phyloP scores from a whole-genome alignment of 2,329 filamentous ascomycete genomes.

The Balansia obtecta region DNA sequence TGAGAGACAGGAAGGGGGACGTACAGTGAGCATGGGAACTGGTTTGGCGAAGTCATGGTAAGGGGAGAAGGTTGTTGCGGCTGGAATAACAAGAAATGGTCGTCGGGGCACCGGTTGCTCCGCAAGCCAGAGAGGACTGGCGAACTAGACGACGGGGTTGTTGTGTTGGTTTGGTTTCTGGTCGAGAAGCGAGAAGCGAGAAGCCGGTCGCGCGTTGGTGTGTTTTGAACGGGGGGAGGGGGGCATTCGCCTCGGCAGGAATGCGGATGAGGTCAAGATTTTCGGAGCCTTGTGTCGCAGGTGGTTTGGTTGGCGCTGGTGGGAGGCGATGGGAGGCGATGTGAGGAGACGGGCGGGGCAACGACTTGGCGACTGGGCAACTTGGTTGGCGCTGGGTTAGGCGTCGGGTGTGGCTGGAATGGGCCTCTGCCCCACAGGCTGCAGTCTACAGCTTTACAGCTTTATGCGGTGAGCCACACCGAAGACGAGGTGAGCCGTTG shows the following conservation, averaged over 20 bases:
- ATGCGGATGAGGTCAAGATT: slow-evolving; percentile 6
- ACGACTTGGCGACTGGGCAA: no score
- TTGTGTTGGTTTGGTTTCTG: background rate
- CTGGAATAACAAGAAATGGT: background rate
- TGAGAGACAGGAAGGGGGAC: slow-evolving; percentile 24
- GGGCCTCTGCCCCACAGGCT: no score
- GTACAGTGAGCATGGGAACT: slow-evolving; percentile 8
- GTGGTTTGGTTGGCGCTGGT: background rate
- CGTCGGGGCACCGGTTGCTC: background rate
- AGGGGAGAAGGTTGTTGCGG: background rate
- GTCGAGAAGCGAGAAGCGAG: background rate
- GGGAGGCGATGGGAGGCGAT: no score
- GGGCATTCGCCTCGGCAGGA: background rate
- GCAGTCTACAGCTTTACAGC: no score
- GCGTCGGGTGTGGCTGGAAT: background rate
- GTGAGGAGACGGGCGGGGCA: no score
- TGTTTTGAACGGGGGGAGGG: background rate
- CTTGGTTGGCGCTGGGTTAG: no score
- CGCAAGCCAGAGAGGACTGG: no score
- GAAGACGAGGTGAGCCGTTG: background rate
- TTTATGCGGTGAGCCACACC: slow-evolving; percentile 4
- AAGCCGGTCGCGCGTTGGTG: background rate
- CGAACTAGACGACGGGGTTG: no score
- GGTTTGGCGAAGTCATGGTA: slow-evolving; percentile 5
- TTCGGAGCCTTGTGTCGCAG: background rate